phyloP scores from a whole-genome alignment of 306 rosid genomes.

The Fragaria iinumae region DNA sequence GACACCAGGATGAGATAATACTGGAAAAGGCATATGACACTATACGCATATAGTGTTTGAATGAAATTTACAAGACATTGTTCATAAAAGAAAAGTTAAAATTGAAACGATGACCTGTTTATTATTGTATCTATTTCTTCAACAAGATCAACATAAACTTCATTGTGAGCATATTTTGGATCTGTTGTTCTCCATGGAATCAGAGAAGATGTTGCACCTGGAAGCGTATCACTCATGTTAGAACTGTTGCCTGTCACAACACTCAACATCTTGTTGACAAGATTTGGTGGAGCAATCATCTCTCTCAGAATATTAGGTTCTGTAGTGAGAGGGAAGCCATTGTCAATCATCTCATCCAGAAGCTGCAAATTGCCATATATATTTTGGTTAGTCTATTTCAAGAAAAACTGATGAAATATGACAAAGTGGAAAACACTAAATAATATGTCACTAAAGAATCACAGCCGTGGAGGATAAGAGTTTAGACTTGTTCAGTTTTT shows the following conservation, averaged over 20 bases:
- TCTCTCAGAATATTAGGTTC: conserved; percentile 88
- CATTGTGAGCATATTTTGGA: conserved; percentile 71
- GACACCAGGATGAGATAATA: background rate
- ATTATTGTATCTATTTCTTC: conserved; percentile 88
- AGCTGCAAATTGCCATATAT: conserved; percentile 50
- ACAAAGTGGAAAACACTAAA: background rate
- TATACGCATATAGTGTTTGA: background rate
- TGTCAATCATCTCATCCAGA: conserved; percentile 99
- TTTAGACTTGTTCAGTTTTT: background rate
- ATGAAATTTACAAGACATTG: background rate
- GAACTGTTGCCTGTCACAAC: conserved; percentile 91
- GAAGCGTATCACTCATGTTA: conserved; percentile 85
- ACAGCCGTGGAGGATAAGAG: background rate
- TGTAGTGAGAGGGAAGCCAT: conserved; percentile 94
- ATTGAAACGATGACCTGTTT: conserved; percentile 47
- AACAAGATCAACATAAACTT: conserved; percentile 83
- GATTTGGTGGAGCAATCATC: conserved; percentile 93
- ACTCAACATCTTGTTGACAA: conserved; percentile 85
- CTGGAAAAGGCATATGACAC: background rate
- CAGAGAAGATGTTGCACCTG: conserved; percentile 70
- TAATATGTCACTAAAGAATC: background rate
- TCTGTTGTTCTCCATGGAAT: conserved; percentile 86
- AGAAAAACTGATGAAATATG: background rate
- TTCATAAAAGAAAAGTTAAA: background rate
- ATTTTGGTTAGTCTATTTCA: conserved; percentile 6